A percentile compares a stretch with the other conserved stretches of the same genome.
These are phyloP conservation scores for Fusarium siculi DNA, from an alignment of 2,329 filamentous ascomycete genomes.

Conservation along the genomic window DNA sequence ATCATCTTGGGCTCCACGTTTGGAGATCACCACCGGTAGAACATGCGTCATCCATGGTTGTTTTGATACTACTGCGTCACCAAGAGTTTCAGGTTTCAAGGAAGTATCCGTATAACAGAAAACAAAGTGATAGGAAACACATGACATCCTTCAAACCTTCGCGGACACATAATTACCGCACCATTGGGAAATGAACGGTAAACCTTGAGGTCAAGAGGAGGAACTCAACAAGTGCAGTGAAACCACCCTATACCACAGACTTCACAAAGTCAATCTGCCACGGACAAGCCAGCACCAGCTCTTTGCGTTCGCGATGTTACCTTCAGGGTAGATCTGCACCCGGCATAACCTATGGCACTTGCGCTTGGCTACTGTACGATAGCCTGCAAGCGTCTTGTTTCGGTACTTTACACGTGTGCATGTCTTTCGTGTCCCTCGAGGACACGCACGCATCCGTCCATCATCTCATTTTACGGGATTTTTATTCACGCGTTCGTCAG, in stretches of 20 bases:
- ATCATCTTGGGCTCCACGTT: slow-evolving; percentile 33
- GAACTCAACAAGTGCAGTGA: neutral
- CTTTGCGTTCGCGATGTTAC: slow-evolving; percentile 27
- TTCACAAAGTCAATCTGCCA: neutral
- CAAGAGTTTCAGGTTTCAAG: slow-evolving; percentile 4
- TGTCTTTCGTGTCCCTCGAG: slow-evolving; percentile 17
- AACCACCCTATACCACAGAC: slow-evolving; percentile 18
- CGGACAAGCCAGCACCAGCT: slow-evolving; percentile 5
- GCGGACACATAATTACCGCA: neutral
- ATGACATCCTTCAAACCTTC: neutral
- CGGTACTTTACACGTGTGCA: slow-evolving; percentile 31
- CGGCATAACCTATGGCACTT: slow-evolving; percentile 13
- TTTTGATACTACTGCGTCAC: neutral
- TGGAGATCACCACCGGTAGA: neutral
- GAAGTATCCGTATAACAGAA: neutral
- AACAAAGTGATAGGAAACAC: neutral
- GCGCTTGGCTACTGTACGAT: neutral
- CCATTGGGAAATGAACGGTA: neutral
- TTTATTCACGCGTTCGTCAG: slow-evolving; percentile 30
- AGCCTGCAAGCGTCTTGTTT: slow-evolving; percentile 5
- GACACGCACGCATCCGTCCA: slow-evolving; percentile 21
- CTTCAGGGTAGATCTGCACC: slow-evolving; percentile 30
- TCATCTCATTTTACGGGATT: slow-evolving; percentile 15
- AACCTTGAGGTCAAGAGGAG: neutral
- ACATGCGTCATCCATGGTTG: slow-evolving; percentile 2